Evolutionary conservation across 108 stramenopile genomes (phyloP).

Genomic region (Pelagomonas calceolata): DNA sequence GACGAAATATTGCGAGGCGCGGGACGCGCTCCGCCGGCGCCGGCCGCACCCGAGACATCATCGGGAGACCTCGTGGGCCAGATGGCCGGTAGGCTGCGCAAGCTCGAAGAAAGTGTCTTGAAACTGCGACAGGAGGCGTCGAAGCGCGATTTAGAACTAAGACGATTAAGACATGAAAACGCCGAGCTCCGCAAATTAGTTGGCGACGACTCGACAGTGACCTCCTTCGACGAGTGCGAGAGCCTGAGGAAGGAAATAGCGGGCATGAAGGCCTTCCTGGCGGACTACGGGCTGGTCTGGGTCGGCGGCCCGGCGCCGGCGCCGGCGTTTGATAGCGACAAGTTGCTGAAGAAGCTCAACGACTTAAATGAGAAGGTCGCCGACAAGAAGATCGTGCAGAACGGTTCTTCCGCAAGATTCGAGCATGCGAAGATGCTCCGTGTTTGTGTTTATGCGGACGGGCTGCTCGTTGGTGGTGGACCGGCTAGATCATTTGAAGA

Average conservation of each 20-base stretch:
- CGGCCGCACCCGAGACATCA: too few relatives aligned
- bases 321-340: neutral
- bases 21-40: too few relatives aligned
- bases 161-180: neutral
- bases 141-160: neutral
- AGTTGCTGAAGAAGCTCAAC: neutral
- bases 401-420: slow-evolving; percentile 1
- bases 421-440: neutral
- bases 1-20: neutral
- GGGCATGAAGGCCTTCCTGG: slow-evolving; percentile 28
- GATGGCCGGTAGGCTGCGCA: slow-evolving; percentile 3
- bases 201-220: neutral
- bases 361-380: slow-evolving; percentile 6
- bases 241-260: slow-evolving; percentile 1
- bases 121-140: slow-evolving; percentile 2
- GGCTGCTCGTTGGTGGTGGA: slow-evolving; percentile 17
- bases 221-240: slow-evolving; percentile 12
- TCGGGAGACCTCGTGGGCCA: neutral
- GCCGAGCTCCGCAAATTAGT: neutral
- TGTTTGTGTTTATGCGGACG: slow-evolving; percentile 15
- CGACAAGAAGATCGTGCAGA: neutral
- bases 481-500: slow-evolving; percentile 6
- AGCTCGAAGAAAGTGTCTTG: slow-evolving; percentile 1
- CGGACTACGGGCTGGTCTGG: slow-evolving; percentile 36
- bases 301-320: slow-evolving; percentile 16